Evolutionary conservation across 2,329 filamentous ascomycete genomes (phyloP), one percentile per base, ranked within the genome.

Genomic region (Huntiella omanensis): DNA sequence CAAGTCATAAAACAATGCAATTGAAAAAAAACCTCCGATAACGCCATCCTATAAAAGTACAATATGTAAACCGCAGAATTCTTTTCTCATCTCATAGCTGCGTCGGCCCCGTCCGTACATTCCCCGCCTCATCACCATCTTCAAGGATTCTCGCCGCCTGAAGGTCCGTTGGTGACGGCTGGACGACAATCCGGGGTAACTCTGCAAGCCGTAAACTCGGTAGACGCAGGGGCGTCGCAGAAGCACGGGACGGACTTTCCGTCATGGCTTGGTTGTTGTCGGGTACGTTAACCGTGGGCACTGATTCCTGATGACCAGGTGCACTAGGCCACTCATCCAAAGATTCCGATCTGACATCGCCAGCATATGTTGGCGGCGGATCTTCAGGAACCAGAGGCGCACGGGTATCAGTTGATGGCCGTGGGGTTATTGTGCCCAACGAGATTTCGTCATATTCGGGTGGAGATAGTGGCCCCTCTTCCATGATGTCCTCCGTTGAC

Each of bases 141-240:
- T 43, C 40, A 10, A 13, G n/a, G 12, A 43, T 19, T 15, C 16
- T 12, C 10, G 40, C 33, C 10, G 33, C 40, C 6, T 56, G 53
- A 13, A 52, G 40, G 12, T 62, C 59, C 43, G 55, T 55, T 4
- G 62, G 34, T 17, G 65, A 69, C n/a, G 69, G 69, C 54, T 77
- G 69, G 41, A 76, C 68, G 19, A 75, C 66, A 54, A 78, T 78
- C 52, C 69, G 66, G 3, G 74, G 74, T 19, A 77, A 57, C 22
- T 56, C 56, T 13, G 57, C 54, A 32, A 76, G 60, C 41, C 65
- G 63, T 52, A 77, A 53, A 52, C 67, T 73, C 2, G 73, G 71
- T 41, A 76, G 58, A 51, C 67, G 69, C 34, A 41, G 38, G 32
- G 47, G 37, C 12, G 28, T 0, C 69, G 68, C 5, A 59, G 54